Evolutionary conservation across 352 stramenopile genomes (phyloP).

Genomic region (Phytophthora quininea): DNA sequence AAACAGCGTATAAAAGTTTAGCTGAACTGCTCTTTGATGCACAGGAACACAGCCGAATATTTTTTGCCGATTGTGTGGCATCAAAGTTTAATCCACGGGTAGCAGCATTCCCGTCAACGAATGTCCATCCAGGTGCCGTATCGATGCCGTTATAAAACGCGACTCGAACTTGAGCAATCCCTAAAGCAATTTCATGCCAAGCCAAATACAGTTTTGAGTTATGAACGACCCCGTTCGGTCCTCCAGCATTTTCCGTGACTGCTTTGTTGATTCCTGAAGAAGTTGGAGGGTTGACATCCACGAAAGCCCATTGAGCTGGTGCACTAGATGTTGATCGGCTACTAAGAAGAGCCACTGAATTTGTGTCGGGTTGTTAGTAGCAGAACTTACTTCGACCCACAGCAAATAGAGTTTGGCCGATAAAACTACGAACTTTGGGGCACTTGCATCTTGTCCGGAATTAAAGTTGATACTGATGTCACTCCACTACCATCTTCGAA

Average conservation of each 20-base stretch:
- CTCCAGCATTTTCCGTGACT: slow-evolving; percentile 35
- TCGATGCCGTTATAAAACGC: slow-evolving; percentile 58
- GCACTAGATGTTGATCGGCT: slow-evolving; percentile 24
- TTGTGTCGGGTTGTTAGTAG: slow-evolving; percentile 42
- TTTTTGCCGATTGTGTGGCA: slow-evolving; percentile 31
- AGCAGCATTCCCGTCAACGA: slow-evolving; percentile 60
- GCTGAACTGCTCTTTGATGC: slow-evolving; percentile 16
- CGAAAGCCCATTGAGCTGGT: slow-evolving; percentile 46
- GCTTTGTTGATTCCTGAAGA: slow-evolving; percentile 57
- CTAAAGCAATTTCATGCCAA: slow-evolving; percentile 54
- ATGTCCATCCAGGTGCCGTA: slow-evolving; percentile 46
- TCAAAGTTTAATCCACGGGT: slow-evolving; percentile 52
- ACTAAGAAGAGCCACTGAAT: slow-evolving; percentile 50
- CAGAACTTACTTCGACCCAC: slow-evolving; percentile 54
- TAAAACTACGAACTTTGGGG: slow-evolving; percentile 33
- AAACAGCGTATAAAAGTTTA: slow-evolving; percentile 49
- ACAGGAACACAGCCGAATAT: slow-evolving; percentile 51
- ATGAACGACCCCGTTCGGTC: slow-evolving; percentile 37
- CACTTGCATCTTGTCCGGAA: slow-evolving; percentile 37
- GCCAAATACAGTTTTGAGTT: slow-evolving; percentile 55
- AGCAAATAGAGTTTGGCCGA: slow-evolving; percentile 46
- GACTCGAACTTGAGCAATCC: slow-evolving; percentile 54
- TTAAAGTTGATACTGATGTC: slow-evolving; percentile 56
- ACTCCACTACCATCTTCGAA: slow-evolving; percentile 50
- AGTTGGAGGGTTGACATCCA: slow-evolving; percentile 29